phyloP scores from a whole-genome alignment of 2,329 filamentous ascomycete species.

The Trichoderma atrobrunneum region DNA sequence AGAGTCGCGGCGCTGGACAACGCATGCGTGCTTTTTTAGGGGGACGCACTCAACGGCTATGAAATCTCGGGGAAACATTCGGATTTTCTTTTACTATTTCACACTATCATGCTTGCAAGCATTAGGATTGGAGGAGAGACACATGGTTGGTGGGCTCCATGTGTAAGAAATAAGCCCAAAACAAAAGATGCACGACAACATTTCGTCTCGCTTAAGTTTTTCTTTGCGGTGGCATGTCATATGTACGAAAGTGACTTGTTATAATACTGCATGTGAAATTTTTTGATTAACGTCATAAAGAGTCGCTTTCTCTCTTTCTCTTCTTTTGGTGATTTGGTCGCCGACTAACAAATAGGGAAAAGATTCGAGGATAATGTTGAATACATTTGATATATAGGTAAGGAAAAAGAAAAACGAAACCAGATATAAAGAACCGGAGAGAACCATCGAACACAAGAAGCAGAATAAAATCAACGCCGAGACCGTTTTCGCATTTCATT shows the following conservation, averaged over 20 bases:
- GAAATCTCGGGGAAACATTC: not conserved
- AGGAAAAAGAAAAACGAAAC: not conserved
- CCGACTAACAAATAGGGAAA: not conserved
- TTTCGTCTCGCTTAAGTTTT: not conserved
- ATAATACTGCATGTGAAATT: not conserved
- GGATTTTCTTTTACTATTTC: not conserved
- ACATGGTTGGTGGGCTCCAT: not conserved
- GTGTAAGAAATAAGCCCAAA: not conserved
- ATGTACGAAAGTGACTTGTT: not conserved
- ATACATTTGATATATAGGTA: not conserved
- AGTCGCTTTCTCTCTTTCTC: not conserved
- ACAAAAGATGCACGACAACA: not conserved
- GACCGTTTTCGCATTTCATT: constrained; percentile 3
- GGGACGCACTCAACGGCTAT: not conserved
- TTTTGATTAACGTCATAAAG: not conserved
- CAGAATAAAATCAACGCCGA: not conserved
- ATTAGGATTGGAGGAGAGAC: not conserved
- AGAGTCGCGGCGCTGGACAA: constrained; percentile 1
- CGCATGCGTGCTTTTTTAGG: not conserved
- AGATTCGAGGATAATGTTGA: not conserved
- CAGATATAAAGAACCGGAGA: not conserved
- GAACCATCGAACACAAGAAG: not conserved
- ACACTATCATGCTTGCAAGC: not conserved
- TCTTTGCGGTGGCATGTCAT: not conserved
- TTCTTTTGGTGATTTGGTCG: not conserved